Conservation (phyloP, 306 rosid genomes). For the Quercus glauca region DNA sequence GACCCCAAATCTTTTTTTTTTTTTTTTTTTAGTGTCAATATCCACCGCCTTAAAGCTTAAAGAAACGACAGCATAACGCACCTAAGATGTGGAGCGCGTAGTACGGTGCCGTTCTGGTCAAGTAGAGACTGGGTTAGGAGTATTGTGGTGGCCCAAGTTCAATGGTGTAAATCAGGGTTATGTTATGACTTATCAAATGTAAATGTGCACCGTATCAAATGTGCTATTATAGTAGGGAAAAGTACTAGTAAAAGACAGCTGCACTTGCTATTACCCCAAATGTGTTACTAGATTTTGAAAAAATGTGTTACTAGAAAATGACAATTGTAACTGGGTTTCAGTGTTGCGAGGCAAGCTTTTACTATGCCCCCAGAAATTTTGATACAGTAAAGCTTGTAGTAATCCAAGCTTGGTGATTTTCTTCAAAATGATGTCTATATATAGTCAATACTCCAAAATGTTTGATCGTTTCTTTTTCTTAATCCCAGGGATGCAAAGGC, state of each 20-base stretch:
- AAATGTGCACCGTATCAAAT: neutral
- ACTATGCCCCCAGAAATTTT: conserved; percentile 56
- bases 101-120: too few relatives aligned
- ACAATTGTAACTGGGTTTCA: conserved; percentile 27
- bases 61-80: too few relatives aligned
- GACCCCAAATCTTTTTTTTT: too few relatives aligned
- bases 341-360: conserved; percentile 67
- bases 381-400: conserved; percentile 42
- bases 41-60: too few relatives aligned
- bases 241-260: too few relatives aligned
- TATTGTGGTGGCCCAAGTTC: too few relatives aligned
- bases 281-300: neutral
- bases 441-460: neutral
- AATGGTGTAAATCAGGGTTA: too few relatives aligned
- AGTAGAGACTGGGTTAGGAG: too few relatives aligned
- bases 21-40: too few relatives aligned
- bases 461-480: neutral
- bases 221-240: neutral
- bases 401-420: neutral
- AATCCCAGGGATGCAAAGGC: conserved; percentile 66
- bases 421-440: neutral
- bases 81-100: too few relatives aligned
- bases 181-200: too few relatives aligned
- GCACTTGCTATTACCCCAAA: neutral
- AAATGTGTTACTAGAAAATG: neutral